Base-by-base conservation (phyloP, 805 yeast genomes). In the Jamesozyma piceae region DNA sequence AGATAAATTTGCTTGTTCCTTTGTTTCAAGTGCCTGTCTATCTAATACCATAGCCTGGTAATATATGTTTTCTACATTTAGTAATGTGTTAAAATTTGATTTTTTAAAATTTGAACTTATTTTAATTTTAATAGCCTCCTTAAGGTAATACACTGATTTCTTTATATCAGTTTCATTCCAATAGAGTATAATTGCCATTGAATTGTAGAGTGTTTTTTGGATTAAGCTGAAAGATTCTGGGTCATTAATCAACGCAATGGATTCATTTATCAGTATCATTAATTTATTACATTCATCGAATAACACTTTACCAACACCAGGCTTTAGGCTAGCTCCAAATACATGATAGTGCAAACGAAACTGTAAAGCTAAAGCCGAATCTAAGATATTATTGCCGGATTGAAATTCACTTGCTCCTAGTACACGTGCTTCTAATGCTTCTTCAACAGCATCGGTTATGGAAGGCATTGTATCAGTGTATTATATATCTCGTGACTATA, bases 391-490 rank as follows among this genome's bases (percentile, higher is more conserved):
- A 15, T 45, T 45, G 2, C 51, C 51, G 2, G 61, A 49, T 13
- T 49, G 35, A 37, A 56, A 56, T 11, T 36, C 45, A n/a, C 50
- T 43, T 4, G 58, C 47, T 17, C 65, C 65, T 1, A 58, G 24
- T 27, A 59, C 28, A 17, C 63, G 50, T 1, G 57, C 38, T 17
- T 48, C 45, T n/a, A 60, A 37, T 5, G 55, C 53, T 6, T 46
- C 48, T 22, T 39, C 37, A 8, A 53, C 38, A 2, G 55, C 22
- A 29, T 45, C 47, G 4, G 21, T 14, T 20, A 38, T 38, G 10
- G 49, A 4, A 64, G 64, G 63, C 52, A 55, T 26, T 15, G 28
- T 11, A n/a, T n/a, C n/a, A n/a, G n/a, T n/a, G n/a, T n/a, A n/a
- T n/a, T n/a, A n/a, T n/a, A 42, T 61, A 13, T 44, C 57, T 35